Evolutionary conservation across 225 moss, liverwort and hornwort genomes (phyloP).

Genomic region (Lunularia cruciata): DNA sequence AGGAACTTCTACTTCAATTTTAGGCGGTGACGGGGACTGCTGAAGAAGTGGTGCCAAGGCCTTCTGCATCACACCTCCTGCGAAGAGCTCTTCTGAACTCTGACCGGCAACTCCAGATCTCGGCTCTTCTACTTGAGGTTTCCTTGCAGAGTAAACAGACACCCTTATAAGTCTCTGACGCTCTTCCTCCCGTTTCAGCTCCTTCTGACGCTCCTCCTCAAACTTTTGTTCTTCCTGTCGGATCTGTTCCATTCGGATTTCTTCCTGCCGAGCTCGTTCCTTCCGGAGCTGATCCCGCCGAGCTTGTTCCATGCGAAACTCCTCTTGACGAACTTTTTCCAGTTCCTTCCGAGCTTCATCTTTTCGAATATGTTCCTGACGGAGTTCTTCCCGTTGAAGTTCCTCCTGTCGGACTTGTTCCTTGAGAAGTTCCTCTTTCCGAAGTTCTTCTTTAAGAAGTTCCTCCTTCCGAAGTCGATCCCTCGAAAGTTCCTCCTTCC

Average conservation of each 20-base stretch:
- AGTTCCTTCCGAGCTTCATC: slow-evolving; percentile 10
- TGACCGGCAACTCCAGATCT: slow-evolving; percentile 8
- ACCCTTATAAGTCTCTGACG: slow-evolving; percentile 11
- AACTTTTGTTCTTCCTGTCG: slow-evolving; percentile 11
- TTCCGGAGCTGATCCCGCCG: slow-evolving; percentile 14
- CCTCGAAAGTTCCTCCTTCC: slow-evolving; percentile 13
- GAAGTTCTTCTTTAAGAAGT: not conserved
- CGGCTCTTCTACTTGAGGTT: slow-evolving; percentile 2
- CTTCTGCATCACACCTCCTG: not conserved
- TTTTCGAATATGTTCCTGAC: slow-evolving; percentile 12
- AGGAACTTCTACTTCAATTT: slow-evolving; percentile 20
- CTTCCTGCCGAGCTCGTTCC: slow-evolving; percentile 10
- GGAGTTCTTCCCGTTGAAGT: not conserved
- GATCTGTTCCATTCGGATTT: slow-evolving; percentile 6
- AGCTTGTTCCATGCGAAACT: slow-evolving; percentile 5
- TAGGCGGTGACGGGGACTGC: slow-evolving; percentile 3
- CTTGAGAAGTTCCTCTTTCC: not conserved
- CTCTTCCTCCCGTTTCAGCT: slow-evolving; percentile 18
- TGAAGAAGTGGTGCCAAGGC: not conserved
- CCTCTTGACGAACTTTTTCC: slow-evolving; percentile 14
- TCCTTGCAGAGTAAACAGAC: slow-evolving; percentile 19
- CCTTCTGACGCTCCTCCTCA: not conserved
- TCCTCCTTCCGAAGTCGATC: slow-evolving; percentile 26
- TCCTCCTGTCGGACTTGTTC: slow-evolving; percentile 8
- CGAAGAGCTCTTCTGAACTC: not conserved